These are phyloP conservation scores for Dendrobium nobile DNA, from an alignment of 106 monocot species.

Conservation along the genomic window DNA sequence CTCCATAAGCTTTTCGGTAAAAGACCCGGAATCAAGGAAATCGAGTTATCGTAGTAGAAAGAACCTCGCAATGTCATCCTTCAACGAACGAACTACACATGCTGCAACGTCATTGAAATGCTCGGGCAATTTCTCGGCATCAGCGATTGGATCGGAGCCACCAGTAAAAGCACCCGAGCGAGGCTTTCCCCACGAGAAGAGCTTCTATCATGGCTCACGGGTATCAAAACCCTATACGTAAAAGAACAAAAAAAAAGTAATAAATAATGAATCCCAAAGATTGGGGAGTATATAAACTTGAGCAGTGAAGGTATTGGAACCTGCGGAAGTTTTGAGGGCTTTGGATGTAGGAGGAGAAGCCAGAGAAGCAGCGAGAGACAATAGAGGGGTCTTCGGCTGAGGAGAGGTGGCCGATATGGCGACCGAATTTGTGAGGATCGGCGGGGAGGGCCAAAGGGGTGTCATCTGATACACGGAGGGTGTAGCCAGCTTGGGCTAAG, in stretches of 20 bases:
- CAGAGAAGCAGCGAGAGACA: constrained; percentile 42
- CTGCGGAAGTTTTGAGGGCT: constrained; percentile 45
- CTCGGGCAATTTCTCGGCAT: constrained; percentile 84
- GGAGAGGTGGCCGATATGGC: constrained; percentile 46
- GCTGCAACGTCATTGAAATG: constrained; percentile 43
- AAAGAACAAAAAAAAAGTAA: neutral
- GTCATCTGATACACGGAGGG: constrained; percentile 31
- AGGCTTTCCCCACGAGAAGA: constrained; percentile 34
- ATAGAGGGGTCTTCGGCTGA: constrained; percentile 17
- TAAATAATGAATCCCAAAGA: neutral
- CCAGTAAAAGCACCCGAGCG: constrained; percentile 55
- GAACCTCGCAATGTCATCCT: constrained; percentile 62
- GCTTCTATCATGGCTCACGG: constrained; percentile 19
- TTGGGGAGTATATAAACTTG: neutral
- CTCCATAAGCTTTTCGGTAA: constrained; percentile 74
- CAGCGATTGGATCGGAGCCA: constrained; percentile 53
- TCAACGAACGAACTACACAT: constrained; percentile 15
- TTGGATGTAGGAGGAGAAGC: constrained; percentile 48
- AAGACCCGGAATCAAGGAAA: constrained; percentile 56
- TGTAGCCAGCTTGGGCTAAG: constrained; percentile 85
- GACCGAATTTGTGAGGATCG: constrained; percentile 47
- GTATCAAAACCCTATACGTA: constrained; percentile 23
- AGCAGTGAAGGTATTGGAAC: neutral
- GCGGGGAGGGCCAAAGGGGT: constrained; percentile 56
- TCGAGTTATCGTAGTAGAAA: constrained; percentile 92